Evolutionary conservation across 805 yeast species (phyloP).

Genomic region (Wickerhamiella occidentalis): DNA sequence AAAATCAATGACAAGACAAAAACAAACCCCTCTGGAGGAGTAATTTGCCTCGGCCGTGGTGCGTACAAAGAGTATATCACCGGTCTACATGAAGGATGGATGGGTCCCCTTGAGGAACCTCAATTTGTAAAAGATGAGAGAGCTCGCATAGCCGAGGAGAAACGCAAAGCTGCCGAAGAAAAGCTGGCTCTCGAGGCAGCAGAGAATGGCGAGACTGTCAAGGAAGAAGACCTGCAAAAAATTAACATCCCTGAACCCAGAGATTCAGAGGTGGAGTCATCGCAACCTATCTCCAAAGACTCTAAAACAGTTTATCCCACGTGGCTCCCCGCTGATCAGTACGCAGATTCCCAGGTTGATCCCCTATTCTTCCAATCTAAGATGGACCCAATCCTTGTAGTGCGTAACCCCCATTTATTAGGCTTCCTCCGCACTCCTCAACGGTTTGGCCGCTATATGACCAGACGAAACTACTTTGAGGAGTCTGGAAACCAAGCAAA

Average conservation of each 20-base stretch:
- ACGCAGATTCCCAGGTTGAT: conserved; percentile 43
- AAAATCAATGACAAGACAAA: conserved; percentile 27
- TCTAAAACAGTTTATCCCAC: conserved; percentile 31
- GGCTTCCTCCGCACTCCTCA: conserved; percentile 71
- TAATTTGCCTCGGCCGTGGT: conserved; percentile 87
- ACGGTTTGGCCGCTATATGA: conserved; percentile 68
- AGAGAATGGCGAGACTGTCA: conserved; percentile 13
- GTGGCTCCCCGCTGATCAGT: conserved; percentile 49
- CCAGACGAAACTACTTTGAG: conserved; percentile 57
- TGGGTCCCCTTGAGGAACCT: conserved; percentile 72
- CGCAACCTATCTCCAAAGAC: conserved; percentile 37
- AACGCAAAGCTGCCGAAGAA: conserved; percentile 11
- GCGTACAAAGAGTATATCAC: conserved; percentile 83
- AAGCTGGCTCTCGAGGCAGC: conserved; percentile 15
- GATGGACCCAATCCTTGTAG: conserved; percentile 54
- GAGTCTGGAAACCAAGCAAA: conserved; percentile 45
- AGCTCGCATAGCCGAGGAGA: conserved; percentile 3
- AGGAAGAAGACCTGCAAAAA: conserved; percentile 15
- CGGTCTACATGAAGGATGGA: conserved; percentile 88
- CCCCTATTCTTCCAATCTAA: conserved; percentile 40
- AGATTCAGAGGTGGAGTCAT: conserved; percentile 11
- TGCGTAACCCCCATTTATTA: conserved; percentile 61
- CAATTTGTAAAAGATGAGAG: conserved; percentile 18
- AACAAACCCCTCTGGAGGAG: conserved; percentile 56
- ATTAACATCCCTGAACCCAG: conserved; percentile 14